These are phyloP conservation scores for Candida caryicola DNA, from an alignment of 805 yeast genomes.

Conservation along the genomic window DNA sequence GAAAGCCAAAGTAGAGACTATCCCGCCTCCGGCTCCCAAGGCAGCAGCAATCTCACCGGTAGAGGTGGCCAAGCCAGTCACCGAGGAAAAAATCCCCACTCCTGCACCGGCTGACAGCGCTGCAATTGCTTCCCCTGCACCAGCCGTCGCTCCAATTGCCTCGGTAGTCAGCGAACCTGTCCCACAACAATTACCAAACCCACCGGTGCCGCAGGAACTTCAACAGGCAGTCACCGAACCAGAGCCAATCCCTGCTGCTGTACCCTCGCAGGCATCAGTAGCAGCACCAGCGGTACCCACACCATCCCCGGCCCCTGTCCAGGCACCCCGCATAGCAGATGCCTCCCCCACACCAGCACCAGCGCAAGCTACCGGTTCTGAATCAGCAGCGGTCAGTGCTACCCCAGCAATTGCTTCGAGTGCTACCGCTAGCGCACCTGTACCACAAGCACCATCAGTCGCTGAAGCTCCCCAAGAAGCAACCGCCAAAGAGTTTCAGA, in stretches of 20 bases:
- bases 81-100: slow-evolving; percentile 11
- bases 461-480: slow-evolving; percentile 17
- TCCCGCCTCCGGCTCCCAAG: slow-evolving; percentile 10
- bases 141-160: slow-evolving; percentile 6
- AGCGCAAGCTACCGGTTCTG: slow-evolving; percentile 2
- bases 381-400: too few relatives aligned
- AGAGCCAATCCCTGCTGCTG: slow-evolving; percentile 5
- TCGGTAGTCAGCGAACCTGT: too few relatives aligned
- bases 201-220: background rate
- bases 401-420: slow-evolving; percentile 4
- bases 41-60: slow-evolving; percentile 27
- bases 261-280: slow-evolving; percentile 5
- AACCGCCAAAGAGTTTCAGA: slow-evolving; percentile 11
- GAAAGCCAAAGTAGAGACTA: slow-evolving; percentile 10
- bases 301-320: slow-evolving; percentile 7
- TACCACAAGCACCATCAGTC: slow-evolving; percentile 4
- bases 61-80: slow-evolving; percentile 21
- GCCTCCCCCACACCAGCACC: slow-evolving; percentile 1
- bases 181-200: too few relatives aligned
- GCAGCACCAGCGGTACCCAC: slow-evolving; percentile 3
- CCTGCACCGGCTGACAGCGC: background rate
- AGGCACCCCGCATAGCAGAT: background rate
- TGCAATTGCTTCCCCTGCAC: slow-evolving; percentile 1
- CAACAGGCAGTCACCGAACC: slow-evolving; percentile 1
- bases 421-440: background rate